Base-by-base conservation (phyloP, 495 filamentous ascomycete genomes). In the Xylaria flabelliformis region DNA sequence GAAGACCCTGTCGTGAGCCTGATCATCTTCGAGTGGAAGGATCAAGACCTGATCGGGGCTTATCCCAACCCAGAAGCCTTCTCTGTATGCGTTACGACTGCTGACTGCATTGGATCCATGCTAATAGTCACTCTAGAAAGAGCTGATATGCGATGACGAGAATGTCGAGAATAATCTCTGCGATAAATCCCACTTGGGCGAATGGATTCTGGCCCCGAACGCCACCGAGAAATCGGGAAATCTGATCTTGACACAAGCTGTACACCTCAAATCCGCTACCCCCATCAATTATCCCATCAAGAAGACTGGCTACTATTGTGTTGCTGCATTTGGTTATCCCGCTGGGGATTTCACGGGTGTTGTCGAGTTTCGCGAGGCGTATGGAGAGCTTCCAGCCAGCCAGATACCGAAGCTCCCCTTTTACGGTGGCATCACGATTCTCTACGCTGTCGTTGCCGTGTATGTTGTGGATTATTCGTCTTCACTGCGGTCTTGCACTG, bases 351-450 rank as follows among this genome's bases (percentile, higher is more conserved):
- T 94, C 79, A 89, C 85, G 68, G 96, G 91, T 4, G 88, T 94
- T 26, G 90, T 97, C 61, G 94, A 94, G 78, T 98, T 98, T 80
- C 89, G 94, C 70, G 98, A 98, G 82, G 92, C 96, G 15, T 99
- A 94, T 76, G 96, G 96, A 78, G 95, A 98, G 85, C 91, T 99
- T 63, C 94, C 96, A 1, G 96, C 92, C 29, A 92, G 93, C 12
- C 94, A 98, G 80, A 98, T 99, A 77, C 91, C 96, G 17, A 98
- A 98, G 81, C 88, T 99, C 66, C 95, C 97, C 1, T 99, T 99
- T 82, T 99, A 99, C 75, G 96, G 95, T 56, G 95, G 91, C 48
- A 86, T 98, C 73, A 95, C 97, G 3, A 97, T 99, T 72, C 89
- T 94, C 46, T 99, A 99, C 81, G 94, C 94, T 55, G 88, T 98